Evolutionary conservation across 768 basidiomycete species (phyloP).

Genomic region (Podaxis sp.): DNA sequence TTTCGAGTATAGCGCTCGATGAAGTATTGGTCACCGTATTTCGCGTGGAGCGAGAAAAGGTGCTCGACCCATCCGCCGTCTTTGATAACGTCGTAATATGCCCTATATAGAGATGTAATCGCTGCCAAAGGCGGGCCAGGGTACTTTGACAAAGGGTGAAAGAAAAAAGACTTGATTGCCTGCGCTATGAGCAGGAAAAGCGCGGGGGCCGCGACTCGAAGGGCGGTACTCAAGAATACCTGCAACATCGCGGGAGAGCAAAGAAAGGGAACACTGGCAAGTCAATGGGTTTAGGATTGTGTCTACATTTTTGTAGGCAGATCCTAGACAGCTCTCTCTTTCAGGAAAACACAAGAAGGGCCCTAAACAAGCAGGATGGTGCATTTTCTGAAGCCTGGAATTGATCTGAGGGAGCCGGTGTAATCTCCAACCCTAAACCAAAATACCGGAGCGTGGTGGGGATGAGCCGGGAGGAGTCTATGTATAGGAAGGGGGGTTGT

Average conservation of each 20-base stretch:
- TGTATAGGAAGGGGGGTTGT: background rate
- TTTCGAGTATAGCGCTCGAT: background rate
- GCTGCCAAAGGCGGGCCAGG: conserved; percentile 35
- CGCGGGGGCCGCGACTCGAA: background rate
- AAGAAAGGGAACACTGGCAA: background rate
- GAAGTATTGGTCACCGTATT: conserved; percentile 29
- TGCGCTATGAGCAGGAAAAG: conserved; percentile 1
- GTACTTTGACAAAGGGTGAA: conserved; percentile 28
- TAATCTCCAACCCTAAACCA: background rate
- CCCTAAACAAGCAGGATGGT: background rate
- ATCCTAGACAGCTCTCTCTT: background rate
- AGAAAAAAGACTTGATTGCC: conserved; percentile 20
- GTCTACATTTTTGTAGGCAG: background rate
- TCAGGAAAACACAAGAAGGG: background rate
- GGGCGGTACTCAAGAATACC: background rate
- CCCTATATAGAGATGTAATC: conserved; percentile 30
- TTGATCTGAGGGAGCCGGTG: background rate
- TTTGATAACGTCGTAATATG: conserved; percentile 33
- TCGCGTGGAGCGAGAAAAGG: conserved; percentile 32
- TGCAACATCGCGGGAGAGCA: background rate
- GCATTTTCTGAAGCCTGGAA: background rate
- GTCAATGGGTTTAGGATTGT: background rate
- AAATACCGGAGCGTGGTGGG: background rate
- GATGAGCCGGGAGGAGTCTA: background rate
- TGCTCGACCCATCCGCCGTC: conserved; percentile 38